These are phyloP conservation scores for thale cress (Arabidopsis thaliana) DNA, from an alignment of 345 rosid genomes.

Conservation along the genomic window TAIR10.1 NC_003070.9:29115501-29116000, in stretches of 20 bases:
- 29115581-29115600: constrained; percentile 56
- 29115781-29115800: not conserved
- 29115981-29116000: constrained; percentile 73
- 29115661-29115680: constrained; percentile 54
- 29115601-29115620: constrained; percentile 56
- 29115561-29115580: not conserved
- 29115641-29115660: constrained; percentile 95
- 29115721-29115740: constrained; percentile 65
- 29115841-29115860: constrained; percentile 51
- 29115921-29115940: constrained; percentile 84
- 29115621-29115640: constrained; percentile 70
- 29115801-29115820: constrained; percentile 8
- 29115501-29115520: constrained; percentile 32
- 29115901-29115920: constrained; percentile 82
- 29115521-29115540: not conserved
- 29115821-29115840: constrained; percentile 51
- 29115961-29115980: constrained; percentile 58
- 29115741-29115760: constrained; percentile 4
- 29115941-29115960: constrained; percentile 59
- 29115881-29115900: constrained; percentile 71
- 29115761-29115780: not conserved
- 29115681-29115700: constrained; percentile 63
- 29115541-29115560: not conserved
- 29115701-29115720: constrained; percentile 77
- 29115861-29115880: constrained; percentile 71